A percentile compares a stretch with the other conserved stretches of the same genome.
These are phyloP conservation scores for Hymenotorrendiella dingleyae DNA, from an alignment of 2,329 filamentous ascomycete genomes.

Conservation along the genomic window DNA sequence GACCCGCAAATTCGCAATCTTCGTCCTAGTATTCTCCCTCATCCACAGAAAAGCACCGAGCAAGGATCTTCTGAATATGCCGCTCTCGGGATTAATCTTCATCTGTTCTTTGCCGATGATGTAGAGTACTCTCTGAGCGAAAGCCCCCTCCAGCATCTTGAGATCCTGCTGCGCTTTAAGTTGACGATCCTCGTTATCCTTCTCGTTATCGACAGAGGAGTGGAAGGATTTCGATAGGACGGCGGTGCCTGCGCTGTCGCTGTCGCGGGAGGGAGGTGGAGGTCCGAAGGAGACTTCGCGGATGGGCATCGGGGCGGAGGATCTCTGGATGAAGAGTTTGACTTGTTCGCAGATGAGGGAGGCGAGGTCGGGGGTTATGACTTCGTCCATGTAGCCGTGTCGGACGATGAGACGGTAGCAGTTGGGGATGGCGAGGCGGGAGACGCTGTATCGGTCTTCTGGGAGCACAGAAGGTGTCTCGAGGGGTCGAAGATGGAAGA, in stretches of 20 bases:
- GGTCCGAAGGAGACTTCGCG: conserved; percentile 3
- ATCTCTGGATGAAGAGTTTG: conserved; percentile 37
- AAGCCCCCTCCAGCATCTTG: conserved; percentile 39
- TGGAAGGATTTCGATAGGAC: not conserved
- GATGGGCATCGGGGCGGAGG: not conserved
- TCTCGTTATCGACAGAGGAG: not conserved
- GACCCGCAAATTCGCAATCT: conserved; percentile 58
- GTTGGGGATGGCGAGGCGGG: conserved; percentile 41
- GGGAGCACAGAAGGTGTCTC: conserved; percentile 49
- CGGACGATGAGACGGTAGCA: conserved; percentile 64
- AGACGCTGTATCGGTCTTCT: conserved; percentile 41
- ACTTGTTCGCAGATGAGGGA: conserved; percentile 53
- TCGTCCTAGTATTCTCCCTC: conserved; percentile 58
- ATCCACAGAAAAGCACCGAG: conserved; percentile 56
- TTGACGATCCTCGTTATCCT: not conserved
- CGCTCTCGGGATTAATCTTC: conserved; percentile 38
- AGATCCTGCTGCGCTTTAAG: conserved; percentile 32
- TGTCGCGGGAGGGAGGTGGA: no score
- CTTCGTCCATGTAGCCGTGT: conserved; percentile 67
- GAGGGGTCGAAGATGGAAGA: conserved; percentile 65
- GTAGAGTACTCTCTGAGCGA: conserved; percentile 45
- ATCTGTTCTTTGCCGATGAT: conserved; percentile 57
- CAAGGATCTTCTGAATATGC: conserved; percentile 37
- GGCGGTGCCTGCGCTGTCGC: no score
- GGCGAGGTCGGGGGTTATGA: conserved; percentile 59